Base-by-base conservation (phyloP, 1,284 basidiomycete species). In the Cutaneotrichosporon spelunceum region DNA sequence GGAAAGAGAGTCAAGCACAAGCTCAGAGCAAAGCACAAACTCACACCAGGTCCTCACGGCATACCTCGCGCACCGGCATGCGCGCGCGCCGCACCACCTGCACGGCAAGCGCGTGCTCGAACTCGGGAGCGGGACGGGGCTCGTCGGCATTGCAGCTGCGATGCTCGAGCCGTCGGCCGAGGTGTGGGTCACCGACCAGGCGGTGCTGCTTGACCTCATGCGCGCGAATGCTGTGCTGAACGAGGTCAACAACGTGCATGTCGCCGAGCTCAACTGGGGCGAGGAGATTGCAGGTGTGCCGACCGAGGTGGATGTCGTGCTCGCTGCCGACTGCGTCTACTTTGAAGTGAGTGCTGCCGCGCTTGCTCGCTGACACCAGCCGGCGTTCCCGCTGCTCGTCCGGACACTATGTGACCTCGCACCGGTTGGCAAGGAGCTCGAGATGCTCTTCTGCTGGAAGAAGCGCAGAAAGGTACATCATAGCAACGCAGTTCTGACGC, bases 311-410 rank as follows among this genome's bases (percentile, higher is more conserved):
- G 59, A 80, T 5, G 65, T 95, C 27, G 83, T 93, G 60, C 82
- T 93, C 7, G 90, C 89, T 1, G 91, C 92, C 1, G 93, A 97
- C 74, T 97, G 93, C 71, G 92, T 97, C 6, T 97, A 97, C 79
- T 91, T 92, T 68, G 93, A 96, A 70, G 73, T 78, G 21, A 39
- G 71, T 60, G 1, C 14, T 3, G 3, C 29, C 11, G 13, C n/a
- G 8, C 13, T 16, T 7, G 3, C 11, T n/a, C 16, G 27, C 53
- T 55, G 39, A 55, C 53, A 13, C 8, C 53, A 78, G 79, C 89
- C 90, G n/a, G 88, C 91, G 0, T 97, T 96, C 71, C 88, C 92
- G 3, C 83, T 94, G 16, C 84, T 97, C 1, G 88, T 94, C 1
- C 78, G 88, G 67, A 95, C 93, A 0, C 82, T 97, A 55, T 82